Evolutionary conservation across 345 rosid species (phyloP).

Genomic region (Bruguiera parviflora): DNA sequence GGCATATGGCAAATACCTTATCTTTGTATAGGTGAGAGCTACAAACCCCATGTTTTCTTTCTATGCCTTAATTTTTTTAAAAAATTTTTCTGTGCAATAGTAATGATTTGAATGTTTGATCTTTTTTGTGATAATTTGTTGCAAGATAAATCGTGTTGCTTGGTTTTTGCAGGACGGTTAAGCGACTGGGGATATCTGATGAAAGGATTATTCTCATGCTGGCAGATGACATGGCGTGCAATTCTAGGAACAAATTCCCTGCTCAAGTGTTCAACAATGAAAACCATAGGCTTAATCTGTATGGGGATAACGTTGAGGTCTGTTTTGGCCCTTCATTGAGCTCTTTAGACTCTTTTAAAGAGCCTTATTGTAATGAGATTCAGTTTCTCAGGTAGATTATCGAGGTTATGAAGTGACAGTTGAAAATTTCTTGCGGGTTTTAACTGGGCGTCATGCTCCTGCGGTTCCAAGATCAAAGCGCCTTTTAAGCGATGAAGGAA

Average conservation of each 20-base stretch:
- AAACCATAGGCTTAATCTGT: constrained; percentile 88
- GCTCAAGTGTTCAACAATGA: constrained; percentile 99
- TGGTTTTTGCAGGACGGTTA: constrained; percentile 73
- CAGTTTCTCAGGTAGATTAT: constrained; percentile 78
- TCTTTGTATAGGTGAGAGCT: constrained; percentile 76
- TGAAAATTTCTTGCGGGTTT: constrained; percentile 83
- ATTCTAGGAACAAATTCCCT: constrained; percentile 86
- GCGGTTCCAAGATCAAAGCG: constrained; percentile 99
- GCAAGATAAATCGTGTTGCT: neutral
- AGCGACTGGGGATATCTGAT: constrained; percentile 91
- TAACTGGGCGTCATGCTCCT: constrained; percentile 84
- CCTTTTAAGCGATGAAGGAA: constrained; percentile 96
- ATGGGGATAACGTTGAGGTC: constrained; percentile 98
- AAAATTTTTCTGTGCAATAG: neutral
- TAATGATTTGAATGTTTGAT: neutral
- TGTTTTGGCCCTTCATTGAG: constrained; percentile 17
- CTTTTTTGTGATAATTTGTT: constrained; percentile 2
- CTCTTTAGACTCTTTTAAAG: neutral
- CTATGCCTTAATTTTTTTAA: neutral
- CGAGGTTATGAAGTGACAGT: constrained; percentile 97
- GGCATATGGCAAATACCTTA: constrained; percentile 95
- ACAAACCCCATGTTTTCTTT: neutral
- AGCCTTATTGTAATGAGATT: constrained; percentile 28
- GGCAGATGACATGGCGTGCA: constrained; percentile 99
- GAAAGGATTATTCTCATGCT: constrained; percentile 94